phyloP scores from a whole-genome alignment of 331 rosid genomes.

The Spiraea crenata region DNA sequence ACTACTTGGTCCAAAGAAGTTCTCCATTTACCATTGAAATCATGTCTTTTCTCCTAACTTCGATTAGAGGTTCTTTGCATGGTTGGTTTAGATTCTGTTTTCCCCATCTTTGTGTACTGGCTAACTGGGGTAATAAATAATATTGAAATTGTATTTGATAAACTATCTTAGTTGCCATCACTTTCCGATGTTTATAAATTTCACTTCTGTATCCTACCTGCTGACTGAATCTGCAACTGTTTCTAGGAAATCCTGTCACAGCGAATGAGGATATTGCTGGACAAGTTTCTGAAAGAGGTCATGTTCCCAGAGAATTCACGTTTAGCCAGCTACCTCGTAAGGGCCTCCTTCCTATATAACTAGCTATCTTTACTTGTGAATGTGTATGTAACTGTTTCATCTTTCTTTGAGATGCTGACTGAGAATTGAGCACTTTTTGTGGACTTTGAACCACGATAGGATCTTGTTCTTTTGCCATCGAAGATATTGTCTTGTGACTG shows the following conservation, averaged over 20 bases:
- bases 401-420: background rate
- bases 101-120: background rate
- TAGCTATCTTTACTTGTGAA: background rate
- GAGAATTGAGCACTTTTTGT: background rate
- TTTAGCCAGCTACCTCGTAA: conserved; percentile 15
- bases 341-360: conserved; percentile 7
- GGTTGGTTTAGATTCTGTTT: background rate
- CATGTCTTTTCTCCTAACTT: background rate
- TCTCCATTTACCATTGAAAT: background rate
- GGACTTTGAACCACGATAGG: background rate
- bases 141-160: background rate
- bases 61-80: background rate
- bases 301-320: background rate
- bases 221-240: conserved; percentile 15
- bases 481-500: background rate
- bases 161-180: background rate
- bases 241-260: conserved; percentile 16
- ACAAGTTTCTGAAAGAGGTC: conserved; percentile 2
- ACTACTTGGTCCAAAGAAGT: background rate
- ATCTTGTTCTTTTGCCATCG: background rate
- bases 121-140: background rate
- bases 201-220: conserved; percentile 6
- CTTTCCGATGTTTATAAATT: background rate
- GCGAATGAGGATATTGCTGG: conserved; percentile 10
- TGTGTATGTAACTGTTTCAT: background rate